A percentile compares a stretch with the other conserved stretches of the same genome.
phyloP scores from a whole-genome alignment of 176 grass and related monocot species.

The Puya raimondii region DNA sequence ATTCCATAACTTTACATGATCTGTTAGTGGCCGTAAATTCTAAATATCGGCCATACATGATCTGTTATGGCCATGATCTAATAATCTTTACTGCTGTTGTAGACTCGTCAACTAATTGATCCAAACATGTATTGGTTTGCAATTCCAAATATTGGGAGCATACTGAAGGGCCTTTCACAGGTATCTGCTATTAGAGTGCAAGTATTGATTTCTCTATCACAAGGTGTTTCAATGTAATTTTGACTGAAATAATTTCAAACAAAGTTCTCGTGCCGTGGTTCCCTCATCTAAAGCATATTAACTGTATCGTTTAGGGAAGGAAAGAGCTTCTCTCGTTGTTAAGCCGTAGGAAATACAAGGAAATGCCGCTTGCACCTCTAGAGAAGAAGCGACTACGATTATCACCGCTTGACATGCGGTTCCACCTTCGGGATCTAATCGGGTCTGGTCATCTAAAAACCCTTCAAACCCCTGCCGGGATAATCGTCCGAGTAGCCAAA shows the following conservation, averaged over 20 bases:
- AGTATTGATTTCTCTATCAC: background rate
- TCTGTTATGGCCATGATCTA: constrained; percentile 3
- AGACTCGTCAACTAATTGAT: constrained; percentile 86
- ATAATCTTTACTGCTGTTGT: constrained; percentile 17
- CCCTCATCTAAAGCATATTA: background rate
- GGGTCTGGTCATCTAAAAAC: constrained; percentile 72
- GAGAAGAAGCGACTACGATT: constrained; percentile 64
- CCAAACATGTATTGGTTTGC: constrained; percentile 83
- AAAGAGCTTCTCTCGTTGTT: constrained; percentile 69
- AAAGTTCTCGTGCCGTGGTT: background rate
- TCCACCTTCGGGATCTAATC: constrained; percentile 68
- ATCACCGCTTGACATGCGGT: constrained; percentile 59
- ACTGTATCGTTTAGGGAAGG: constrained; percentile 41
- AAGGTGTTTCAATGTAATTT: background rate
- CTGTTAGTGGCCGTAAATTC: background rate
- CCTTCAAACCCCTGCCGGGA: constrained; percentile 50
- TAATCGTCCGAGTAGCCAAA: constrained; percentile 60
- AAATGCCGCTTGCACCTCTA: constrained; percentile 58
- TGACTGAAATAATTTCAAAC: background rate
- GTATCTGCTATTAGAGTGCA: constrained; percentile 25
- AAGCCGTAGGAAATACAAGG: constrained; percentile 65
- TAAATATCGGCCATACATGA: background rate
- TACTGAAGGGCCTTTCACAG: constrained; percentile 77
- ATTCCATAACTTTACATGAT: background rate
- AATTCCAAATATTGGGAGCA: constrained; percentile 63